Evolutionary conservation across 345 rosid genomes (phyloP).

Genomic region (Firmiana major): DNA sequence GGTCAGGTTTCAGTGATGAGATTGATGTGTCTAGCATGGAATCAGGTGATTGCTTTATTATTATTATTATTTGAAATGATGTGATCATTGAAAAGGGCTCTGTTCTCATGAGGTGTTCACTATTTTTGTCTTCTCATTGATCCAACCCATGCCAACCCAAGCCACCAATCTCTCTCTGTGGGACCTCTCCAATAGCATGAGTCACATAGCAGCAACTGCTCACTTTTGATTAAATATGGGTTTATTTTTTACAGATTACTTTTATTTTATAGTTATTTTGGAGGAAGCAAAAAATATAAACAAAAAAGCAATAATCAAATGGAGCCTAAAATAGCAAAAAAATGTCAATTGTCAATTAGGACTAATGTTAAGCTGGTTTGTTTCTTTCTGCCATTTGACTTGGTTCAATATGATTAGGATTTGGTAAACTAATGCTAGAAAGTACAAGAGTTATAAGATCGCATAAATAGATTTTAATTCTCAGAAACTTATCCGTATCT

Average conservation of each 20-base stretch:
- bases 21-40: constrained; percentile 10
- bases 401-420: not conserved
- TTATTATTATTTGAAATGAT: constrained; percentile 1
- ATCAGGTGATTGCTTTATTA: constrained; percentile 27
- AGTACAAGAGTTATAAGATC: not conserved
- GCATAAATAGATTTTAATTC: not conserved
- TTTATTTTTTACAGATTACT: not conserved
- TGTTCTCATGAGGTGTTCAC: not conserved
- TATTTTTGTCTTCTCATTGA: not conserved
- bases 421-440: not conserved
- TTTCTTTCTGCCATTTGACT: not conserved
- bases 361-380: not conserved
- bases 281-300: not conserved
- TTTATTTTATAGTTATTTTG: not conserved
- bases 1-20: constrained; percentile 20
- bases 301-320: not conserved
- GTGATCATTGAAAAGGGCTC: not conserved
- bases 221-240: not conserved
- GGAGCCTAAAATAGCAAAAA: not conserved
- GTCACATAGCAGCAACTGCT: not conserved
- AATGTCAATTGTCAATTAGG: not conserved
- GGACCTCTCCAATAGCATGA: not conserved
- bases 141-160: not conserved
- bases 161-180: not conserved
- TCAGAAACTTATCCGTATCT: not conserved